phyloP scores from a whole-genome alignment of 2,329 filamentous ascomycete species.

The Cordyceps militaris region DNA sequence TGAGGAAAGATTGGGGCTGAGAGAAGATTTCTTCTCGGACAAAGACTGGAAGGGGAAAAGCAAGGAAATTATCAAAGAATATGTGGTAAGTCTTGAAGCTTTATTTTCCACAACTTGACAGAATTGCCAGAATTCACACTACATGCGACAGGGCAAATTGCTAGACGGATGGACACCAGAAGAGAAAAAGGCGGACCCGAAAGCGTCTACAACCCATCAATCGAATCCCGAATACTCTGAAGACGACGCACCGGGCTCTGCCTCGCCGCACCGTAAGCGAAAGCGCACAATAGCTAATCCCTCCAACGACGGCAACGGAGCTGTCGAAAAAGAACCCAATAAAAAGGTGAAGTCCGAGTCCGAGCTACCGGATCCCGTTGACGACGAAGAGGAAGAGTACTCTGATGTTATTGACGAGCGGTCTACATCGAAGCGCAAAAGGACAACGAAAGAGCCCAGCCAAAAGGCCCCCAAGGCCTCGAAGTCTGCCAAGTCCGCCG shows the following conservation, averaged over 20 bases:
- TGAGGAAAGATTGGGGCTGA: slow-evolving; percentile 42
- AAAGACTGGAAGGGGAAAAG: slow-evolving; percentile 51
- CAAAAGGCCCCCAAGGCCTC: slow-evolving; percentile 19
- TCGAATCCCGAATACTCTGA: slow-evolving; percentile 17
- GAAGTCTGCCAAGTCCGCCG: slow-evolving; percentile 30
- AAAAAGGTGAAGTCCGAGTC: neutral
- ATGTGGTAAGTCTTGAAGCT: slow-evolving; percentile 39
- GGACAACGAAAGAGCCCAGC: slow-evolving; percentile 29
- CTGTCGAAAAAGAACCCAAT: slow-evolving; percentile 14
- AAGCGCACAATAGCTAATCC: slow-evolving; percentile 15
- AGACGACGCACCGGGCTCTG: slow-evolving; percentile 13
- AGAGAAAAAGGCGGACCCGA: neutral
- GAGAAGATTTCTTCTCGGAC: slow-evolving; percentile 42
- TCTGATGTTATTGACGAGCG: slow-evolving; percentile 65
- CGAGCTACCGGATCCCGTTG: slow-evolving; percentile 14
- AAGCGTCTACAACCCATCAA: slow-evolving; percentile 32
- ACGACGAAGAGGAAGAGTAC: slow-evolving; percentile 33
- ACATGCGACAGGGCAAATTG: slow-evolving; percentile 27
- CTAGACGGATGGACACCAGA: slow-evolving; percentile 29
- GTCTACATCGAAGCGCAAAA: slow-evolving; percentile 51
- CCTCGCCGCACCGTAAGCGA: slow-evolving; percentile 11
- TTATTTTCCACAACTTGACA: neutral
- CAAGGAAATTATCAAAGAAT: slow-evolving; percentile 48
- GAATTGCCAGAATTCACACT: slow-evolving; percentile 3
- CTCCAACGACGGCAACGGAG: slow-evolving; percentile 14